Evolutionary conservation across 2,329 filamentous ascomycete species (phyloP).

Genomic region (Alternaria sp.): DNA sequence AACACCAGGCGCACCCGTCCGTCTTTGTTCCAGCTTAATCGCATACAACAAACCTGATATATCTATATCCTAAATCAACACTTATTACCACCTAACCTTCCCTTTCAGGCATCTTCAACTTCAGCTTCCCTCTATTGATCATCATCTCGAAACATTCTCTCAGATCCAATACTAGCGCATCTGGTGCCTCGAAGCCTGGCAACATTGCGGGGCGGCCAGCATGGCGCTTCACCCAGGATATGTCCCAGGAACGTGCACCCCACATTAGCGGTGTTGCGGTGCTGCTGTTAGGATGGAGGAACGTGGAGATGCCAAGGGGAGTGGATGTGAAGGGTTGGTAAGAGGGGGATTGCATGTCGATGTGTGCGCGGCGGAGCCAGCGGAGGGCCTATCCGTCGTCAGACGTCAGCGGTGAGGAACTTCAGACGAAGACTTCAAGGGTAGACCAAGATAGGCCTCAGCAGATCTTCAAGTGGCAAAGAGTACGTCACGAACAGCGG

Average conservation of each 20-base stretch:
- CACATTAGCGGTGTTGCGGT: slow-evolving; percentile 45
- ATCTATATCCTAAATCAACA: slow-evolving; percentile 44
- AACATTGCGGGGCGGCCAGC: slow-evolving; percentile 36
- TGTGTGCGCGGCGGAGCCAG: slow-evolving; percentile 53
- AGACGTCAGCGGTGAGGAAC: not conserved
- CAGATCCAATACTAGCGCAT: slow-evolving; percentile 50
- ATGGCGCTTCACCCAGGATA: slow-evolving; percentile 48
- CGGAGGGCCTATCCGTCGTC: slow-evolving; percentile 22
- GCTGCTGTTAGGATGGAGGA: slow-evolving; percentile 26
- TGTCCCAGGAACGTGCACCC: slow-evolving; percentile 46
- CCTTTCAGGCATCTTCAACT: slow-evolving; percentile 28
- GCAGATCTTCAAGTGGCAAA: not conserved
- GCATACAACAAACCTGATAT: slow-evolving; percentile 35
- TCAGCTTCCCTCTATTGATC: slow-evolving; percentile 15
- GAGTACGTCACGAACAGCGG: not conserved
- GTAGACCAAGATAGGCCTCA: not conserved
- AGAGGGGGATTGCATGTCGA: slow-evolving; percentile 24
- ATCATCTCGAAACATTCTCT: slow-evolving; percentile 47
- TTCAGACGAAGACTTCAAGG: not conserved
- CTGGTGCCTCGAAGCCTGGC: slow-evolving; percentile 51
- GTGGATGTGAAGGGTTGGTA: slow-evolving; percentile 30
- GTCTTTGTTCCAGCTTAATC: slow-evolving; percentile 8
- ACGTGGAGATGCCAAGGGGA: slow-evolving; percentile 52
- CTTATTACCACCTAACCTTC: slow-evolving; percentile 33
- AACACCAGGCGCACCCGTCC: not conserved